Percentiles rank a stretch among this genome's conserved stretches.
phyloP scores from a whole-genome alignment of 768 basidiomycete species.

The Kwoniella europaea region DNA sequence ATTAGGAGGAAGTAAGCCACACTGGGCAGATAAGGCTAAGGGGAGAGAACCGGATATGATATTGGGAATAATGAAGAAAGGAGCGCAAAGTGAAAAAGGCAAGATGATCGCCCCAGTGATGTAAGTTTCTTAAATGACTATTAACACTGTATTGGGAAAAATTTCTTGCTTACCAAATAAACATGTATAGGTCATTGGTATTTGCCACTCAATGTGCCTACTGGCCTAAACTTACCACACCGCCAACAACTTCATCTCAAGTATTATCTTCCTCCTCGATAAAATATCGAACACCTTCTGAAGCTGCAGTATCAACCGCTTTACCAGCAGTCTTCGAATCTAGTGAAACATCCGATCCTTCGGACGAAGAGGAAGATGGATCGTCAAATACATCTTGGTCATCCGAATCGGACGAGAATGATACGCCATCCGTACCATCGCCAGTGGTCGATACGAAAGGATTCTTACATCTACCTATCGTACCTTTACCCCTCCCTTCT shows the following conservation, averaged over 20 bases:
- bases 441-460: slow-evolving; percentile 11
- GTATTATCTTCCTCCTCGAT: not conserved
- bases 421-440: slow-evolving; percentile 1
- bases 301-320: slow-evolving; percentile 3
- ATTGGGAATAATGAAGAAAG: slow-evolving; percentile 25
- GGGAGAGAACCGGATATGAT: slow-evolving; percentile 30
- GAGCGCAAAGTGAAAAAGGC: slow-evolving; percentile 2
- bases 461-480: slow-evolving; percentile 20
- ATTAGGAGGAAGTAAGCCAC: slow-evolving; percentile 9
- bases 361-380: not conserved
- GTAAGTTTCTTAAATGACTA: not conserved
- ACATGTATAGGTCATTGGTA: slow-evolving; percentile 16
- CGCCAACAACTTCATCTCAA: not conserved
- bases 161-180: not conserved
- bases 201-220: slow-evolving; percentile 32
- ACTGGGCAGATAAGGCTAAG: slow-evolving; percentile 4
- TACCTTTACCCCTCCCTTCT: slow-evolving; percentile 23
- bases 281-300: slow-evolving; percentile 3
- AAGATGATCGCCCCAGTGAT: slow-evolving; percentile 16
- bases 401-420: slow-evolving; percentile 11
- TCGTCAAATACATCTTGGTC: slow-evolving; percentile 12
- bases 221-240: slow-evolving; percentile 20
- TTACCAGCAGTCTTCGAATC: slow-evolving; percentile 14
- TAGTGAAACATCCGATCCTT: not conserved
- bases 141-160: too few relatives aligned